Conservation (phyloP, 345 rosid genomes). For the Gossypium stocksii region DNA sequence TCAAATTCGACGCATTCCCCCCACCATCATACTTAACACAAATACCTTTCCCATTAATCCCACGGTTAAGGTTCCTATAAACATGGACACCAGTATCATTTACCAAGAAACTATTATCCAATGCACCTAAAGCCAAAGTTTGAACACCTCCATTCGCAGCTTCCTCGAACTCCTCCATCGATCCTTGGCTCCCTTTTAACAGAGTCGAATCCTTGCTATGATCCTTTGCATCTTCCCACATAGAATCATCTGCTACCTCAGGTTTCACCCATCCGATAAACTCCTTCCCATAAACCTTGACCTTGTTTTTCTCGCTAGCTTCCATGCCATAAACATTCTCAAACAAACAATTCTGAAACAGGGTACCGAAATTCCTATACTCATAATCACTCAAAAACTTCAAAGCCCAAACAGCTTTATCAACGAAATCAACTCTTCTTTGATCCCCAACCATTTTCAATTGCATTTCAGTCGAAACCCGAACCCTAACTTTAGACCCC, state of each 20-base stretch:
- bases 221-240: conserved; percentile 90
- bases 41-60: conserved; percentile 79
- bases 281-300: conserved; percentile 81
- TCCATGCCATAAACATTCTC: conserved; percentile 72
- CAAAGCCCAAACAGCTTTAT: conserved; percentile 85
- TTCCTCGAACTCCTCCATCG: conserved; percentile 86
- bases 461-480: conserved; percentile 74
- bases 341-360: conserved; percentile 69
- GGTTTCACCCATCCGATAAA: conserved; percentile 90
- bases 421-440: conserved; percentile 72
- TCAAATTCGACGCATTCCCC: conserved; percentile 28
- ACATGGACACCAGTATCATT: conserved; percentile 86
- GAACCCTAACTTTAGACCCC: conserved; percentile 58
- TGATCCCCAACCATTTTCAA: conserved; percentile 87
- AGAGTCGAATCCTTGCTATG: conserved; percentile 26
- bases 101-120: conserved; percentile 90
- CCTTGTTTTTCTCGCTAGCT: conserved; percentile 63
- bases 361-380: conserved; percentile 58
- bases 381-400: conserved; percentile 62
- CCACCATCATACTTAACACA: conserved; percentile 54
- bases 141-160: conserved; percentile 89
- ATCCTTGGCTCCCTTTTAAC: conserved; percentile 30
- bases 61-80: conserved; percentile 59
- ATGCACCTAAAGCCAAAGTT: conserved; percentile 75
- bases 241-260: conserved; percentile 77